Evolutionary conservation across 768 basidiomycete species (phyloP).

Genomic region (Mycena alexandri): DNA sequence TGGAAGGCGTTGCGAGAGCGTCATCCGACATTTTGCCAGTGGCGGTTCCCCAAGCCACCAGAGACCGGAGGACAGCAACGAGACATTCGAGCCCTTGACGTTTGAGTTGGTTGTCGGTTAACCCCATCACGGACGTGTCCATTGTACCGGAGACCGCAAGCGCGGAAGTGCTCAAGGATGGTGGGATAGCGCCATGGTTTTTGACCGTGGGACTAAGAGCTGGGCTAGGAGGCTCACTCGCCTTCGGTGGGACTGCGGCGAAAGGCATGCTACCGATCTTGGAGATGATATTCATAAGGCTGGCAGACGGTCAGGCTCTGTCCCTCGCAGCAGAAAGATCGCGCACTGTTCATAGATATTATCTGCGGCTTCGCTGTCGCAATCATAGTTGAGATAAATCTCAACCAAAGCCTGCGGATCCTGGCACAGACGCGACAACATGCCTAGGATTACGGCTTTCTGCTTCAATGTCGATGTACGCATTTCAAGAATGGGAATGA

Average conservation of each 20-base stretch:
- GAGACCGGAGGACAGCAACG: slow-evolving; percentile 86
- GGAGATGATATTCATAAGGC: slow-evolving; percentile 95
- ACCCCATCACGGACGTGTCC: slow-evolving; percentile 75
- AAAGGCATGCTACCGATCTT: slow-evolving; percentile 82
- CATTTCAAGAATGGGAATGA: slow-evolving; percentile 98
- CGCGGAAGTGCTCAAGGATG: slow-evolving; percentile 75
- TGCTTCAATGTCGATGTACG: slow-evolving; percentile 95
- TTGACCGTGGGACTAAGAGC: slow-evolving; percentile 66
- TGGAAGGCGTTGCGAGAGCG: slow-evolving; percentile 50
- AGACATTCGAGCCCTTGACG: slow-evolving; percentile 96
- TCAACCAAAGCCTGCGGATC: slow-evolving; percentile 98
- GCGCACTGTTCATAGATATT: slow-evolving; percentile 97
- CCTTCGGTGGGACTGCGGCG: slow-evolving; percentile 61
- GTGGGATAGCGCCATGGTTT: slow-evolving; percentile 52
- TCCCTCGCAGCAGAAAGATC: neutral
- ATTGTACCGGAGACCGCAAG: slow-evolving; percentile 74
- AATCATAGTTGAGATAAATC: slow-evolving; percentile 99
- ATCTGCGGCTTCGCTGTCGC: slow-evolving; percentile 92
- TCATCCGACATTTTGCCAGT: slow-evolving; percentile 61
- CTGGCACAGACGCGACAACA: slow-evolving; percentile 89
- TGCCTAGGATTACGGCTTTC: slow-evolving; percentile 91
- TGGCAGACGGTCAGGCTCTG: slow-evolving; percentile 42
- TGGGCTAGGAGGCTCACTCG: slow-evolving; percentile 71
- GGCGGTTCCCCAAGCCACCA: slow-evolving; percentile 90
- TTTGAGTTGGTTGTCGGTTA: slow-evolving; percentile 87